These are phyloP conservation scores for Copromyces sp. DNA, from an alignment of 495 filamentous ascomycete genomes.

Conservation along the genomic window DNA sequence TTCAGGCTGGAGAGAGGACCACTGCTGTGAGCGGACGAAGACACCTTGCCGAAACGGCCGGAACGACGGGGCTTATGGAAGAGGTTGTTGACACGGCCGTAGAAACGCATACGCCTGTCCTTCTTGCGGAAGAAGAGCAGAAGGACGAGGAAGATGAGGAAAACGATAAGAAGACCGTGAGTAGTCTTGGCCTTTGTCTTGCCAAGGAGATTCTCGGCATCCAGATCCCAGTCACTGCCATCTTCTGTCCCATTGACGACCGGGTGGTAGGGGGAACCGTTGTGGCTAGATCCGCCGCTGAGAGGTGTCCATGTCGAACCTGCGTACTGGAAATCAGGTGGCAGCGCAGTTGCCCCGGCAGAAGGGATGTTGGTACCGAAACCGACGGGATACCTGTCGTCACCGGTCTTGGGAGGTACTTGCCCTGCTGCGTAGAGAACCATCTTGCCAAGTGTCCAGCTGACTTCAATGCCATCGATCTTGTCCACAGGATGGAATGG, in stretches of 20 bases:
- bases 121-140: constrained; percentile 49
- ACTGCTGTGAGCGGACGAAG: constrained; percentile 12
- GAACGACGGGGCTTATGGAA: constrained; percentile 41
- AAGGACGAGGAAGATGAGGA: constrained; percentile 55
- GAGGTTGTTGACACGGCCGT: constrained; percentile 45
- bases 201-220: constrained; percentile 53
- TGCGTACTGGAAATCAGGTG: constrained; percentile 75
- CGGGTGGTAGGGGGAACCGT: constrained; percentile 21
- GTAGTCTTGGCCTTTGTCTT: constrained; percentile 60
- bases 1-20: constrained; percentile 29
- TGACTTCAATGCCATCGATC: constrained; percentile 87
- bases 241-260: not conserved
- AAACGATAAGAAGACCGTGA: constrained; percentile 63
- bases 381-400: constrained; percentile 61
- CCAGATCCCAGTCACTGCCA: constrained; percentile 50
- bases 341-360: constrained; percentile 34
- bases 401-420: constrained; percentile 51
- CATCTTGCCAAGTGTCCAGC: constrained; percentile 96
- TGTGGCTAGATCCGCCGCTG: constrained; percentile 25
- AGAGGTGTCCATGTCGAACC: constrained; percentile 47
- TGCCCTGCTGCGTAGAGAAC: constrained; percentile 93
- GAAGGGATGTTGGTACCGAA: constrained; percentile 67
- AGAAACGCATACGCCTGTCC: constrained; percentile 58
- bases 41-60: constrained; percentile 42
- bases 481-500: constrained; percentile 92